phyloP scores from a whole-genome alignment of 208 protist species.

The Phytomonas sp. region DNA sequence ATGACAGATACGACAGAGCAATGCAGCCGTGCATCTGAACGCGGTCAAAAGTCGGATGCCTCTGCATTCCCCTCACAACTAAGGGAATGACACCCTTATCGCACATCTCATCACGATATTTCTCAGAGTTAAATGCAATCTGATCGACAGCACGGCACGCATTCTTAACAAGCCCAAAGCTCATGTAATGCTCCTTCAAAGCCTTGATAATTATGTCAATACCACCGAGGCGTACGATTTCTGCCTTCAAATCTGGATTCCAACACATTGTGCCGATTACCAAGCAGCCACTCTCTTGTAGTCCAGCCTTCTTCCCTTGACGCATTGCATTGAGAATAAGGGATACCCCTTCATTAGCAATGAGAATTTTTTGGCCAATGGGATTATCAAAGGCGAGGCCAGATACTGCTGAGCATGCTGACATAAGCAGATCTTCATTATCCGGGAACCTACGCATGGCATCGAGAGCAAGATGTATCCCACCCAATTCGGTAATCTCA shows the following conservation, averaged over 20 bases:
- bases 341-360: constrained; percentile 63
- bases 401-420: constrained; percentile 78
- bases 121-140: constrained; percentile 85
- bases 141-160: constrained; percentile 84
- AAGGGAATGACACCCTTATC: constrained; percentile 73
- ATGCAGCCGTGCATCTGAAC: constrained; percentile 88
- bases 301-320: constrained; percentile 52
- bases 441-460: constrained; percentile 72
- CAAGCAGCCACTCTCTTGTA: constrained; percentile 85
- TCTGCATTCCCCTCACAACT: constrained; percentile 81
- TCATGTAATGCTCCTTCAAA: constrained; percentile 71
- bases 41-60: constrained; percentile 78
- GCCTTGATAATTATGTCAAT: constrained; percentile 80
- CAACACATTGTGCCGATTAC: constrained; percentile 89
- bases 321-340: constrained; percentile 82
- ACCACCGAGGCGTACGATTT: constrained; percentile 71
- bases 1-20: constrained; percentile 88
- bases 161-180: constrained; percentile 80
- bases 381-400: constrained; percentile 85
- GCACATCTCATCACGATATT: constrained; percentile 83
- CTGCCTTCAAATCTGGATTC: constrained; percentile 86
- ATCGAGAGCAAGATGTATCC: constrained; percentile 66
- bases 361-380: constrained; percentile 67
- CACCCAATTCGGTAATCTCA: constrained; percentile 64
- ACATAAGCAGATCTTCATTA: constrained; percentile 77